Evolutionary conservation across 202 grass and related monocot genomes (phyloP), one percentile per base, ranked within the genome.

Genomic region (Saccharum hybrid): DNA sequence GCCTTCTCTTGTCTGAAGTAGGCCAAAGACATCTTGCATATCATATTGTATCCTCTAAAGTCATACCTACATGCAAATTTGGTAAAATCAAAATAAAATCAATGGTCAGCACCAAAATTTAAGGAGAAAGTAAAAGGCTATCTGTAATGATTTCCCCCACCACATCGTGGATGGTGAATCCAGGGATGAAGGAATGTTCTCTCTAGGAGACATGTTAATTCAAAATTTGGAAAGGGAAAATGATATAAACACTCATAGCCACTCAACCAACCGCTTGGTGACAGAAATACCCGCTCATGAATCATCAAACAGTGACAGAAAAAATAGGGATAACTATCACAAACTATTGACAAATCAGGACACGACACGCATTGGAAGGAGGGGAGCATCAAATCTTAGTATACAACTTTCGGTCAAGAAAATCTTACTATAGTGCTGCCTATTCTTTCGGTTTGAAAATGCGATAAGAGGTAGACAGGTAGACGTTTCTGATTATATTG

Each of bases 361-460:
- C 30, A 71, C 26, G 31, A 66, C 77, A 76, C 19, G 0, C 45
- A 54, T n/a, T 56, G 37, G 39, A 80, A 79, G n/a, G n/a, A n/a
- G 41, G 33, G 63, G 63, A 14, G 57, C 34, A 80, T 59, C 54
- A 18, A 49, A 46, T 66, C 62, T 72, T 38, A 21, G 8, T 81
- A 51, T 8, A 15, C 12, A 30, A 26, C 60, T 60, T 60, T 10
- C 8, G n/a, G n/a, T 7, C 56, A 59, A 9, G 56, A 59, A 23
- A 23, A 60, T 60, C n/a, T 60, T 60, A 23, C 56, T 22, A 59
- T 9, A 59, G 54, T 86, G 15, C 7, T 68, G 33, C 14, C 43
- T 26, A 63, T 66, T 79, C 39, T 84, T 88, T 72, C 23, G 23
- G 33, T 63, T 78, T 67, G 30, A 66, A 66, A 83, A 46, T 78